Evolutionary conservation across 1,284 basidiomycete species (phyloP), one percentile per base, ranked within the genome.

Genomic region (Ustilago lituana): DNA sequence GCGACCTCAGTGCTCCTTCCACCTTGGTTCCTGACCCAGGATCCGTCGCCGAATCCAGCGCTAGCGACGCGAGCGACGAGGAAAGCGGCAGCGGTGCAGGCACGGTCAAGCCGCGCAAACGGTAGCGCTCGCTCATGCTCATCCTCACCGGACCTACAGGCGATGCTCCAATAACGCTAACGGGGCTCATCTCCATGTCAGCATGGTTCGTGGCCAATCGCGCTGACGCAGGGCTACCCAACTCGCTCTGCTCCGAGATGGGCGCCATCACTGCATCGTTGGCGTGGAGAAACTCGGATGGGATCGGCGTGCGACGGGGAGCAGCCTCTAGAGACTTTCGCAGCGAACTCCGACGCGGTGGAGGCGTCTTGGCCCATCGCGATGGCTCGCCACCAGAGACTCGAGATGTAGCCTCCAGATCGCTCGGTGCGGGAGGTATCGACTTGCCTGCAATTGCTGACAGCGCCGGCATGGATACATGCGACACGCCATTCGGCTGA

Each of bases 101-200:
- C 38, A 66, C 63, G 1, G 57, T 66, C 35, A 66, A 20, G 5
- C 63, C 63, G 23, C 57, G 56, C 39, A 55, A 22, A 35, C 52
- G 47, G 26, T 62, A 63, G n/a, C 59, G 54, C 36, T 62, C 65
- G 59, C 65, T 59, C 55, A 68, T 59, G 52, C 65, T 68, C 59
- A 68, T 61, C 31, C 64, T 48, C 12, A 17, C 37, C 2, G 44
- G 39, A 19, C 54, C 54, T 10, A 23, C 49, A 5, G 43, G 57
- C 26, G 49, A 44, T 9, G 44, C 36, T n/a, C 48, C 51, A 1
- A 40, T 26, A 1, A 51, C 26, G 43, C 56, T 60, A 1, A 43
- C 62, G 3, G 59, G 65, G 35, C 54, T 62, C 59, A 53, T 53
- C n/a, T 68, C 55, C 3, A 50, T 14, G 5, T 68, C 65, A 4